Percentiles rank a stretch among this genome's conserved stretches.
Evolutionary conservation across 2,329 filamentous ascomycete genomes (phyloP).

Genomic region (Hypomyces rosellus): DNA sequence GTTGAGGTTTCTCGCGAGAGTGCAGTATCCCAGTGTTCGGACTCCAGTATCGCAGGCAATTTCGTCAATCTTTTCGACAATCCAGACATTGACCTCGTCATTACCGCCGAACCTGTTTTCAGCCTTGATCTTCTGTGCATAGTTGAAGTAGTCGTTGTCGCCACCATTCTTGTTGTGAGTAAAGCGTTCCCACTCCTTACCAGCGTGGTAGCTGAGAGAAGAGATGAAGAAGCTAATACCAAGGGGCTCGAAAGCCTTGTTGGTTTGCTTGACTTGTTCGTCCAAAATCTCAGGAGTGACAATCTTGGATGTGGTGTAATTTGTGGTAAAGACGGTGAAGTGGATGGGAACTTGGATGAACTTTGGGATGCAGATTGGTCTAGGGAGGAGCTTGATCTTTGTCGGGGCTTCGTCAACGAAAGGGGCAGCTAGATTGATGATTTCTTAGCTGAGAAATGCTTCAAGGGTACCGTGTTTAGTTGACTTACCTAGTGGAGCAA

Average conservation of each 20-base stretch:
- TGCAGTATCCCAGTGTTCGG: not conserved
- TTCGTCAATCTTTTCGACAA: constrained; percentile 1
- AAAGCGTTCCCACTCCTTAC: not conserved
- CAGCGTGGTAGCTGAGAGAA: not conserved
- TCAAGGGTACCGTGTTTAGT: not conserved
- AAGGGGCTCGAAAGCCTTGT: not conserved
- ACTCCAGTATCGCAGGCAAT: not conserved
- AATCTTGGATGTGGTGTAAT: not conserved
- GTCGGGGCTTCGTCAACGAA: not conserved
- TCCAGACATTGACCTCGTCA: constrained; percentile 1
- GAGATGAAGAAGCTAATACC: constrained; percentile 2
- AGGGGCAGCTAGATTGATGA: not conserved
- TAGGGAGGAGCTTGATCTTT: not conserved
- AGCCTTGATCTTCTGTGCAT: not conserved
- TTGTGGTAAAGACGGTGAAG: constrained; percentile 3
- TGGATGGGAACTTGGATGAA: not conserved
- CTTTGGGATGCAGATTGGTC: not conserved
- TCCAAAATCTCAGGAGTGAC: not conserved
- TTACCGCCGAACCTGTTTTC: not conserved
- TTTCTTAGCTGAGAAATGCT: not conserved
- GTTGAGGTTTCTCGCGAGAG: not conserved
- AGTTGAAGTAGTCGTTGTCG: not conserved
- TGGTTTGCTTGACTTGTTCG: not conserved
- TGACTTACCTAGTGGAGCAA: not conserved
- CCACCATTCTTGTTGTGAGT: not conserved